phyloP scores from a whole-genome alignment of 2,329 filamentous ascomycete species.

The Blumeria hordei region DNA sequence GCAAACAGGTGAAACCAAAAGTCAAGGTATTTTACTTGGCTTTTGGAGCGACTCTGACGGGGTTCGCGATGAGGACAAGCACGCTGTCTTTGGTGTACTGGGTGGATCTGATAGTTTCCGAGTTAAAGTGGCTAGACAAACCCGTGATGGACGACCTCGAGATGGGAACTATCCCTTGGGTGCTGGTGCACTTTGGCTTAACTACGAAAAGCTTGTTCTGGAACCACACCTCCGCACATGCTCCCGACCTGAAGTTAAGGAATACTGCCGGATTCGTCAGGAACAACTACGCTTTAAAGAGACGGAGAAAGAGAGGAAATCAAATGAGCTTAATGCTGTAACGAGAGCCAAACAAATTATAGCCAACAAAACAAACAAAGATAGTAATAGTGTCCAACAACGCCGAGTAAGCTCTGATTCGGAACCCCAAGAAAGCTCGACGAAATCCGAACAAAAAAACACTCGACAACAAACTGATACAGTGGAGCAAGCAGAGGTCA shows the following conservation, averaged over 20 bases:
- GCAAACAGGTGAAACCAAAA: constrained; percentile 9
- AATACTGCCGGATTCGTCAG: constrained; percentile 37
- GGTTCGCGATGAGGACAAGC: constrained; percentile 23
- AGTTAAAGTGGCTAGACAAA: constrained; percentile 34
- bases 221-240: constrained; percentile 28
- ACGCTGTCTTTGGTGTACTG: constrained; percentile 37
- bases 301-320: constrained; percentile 20
- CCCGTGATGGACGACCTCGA: constrained; percentile 31
- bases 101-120: constrained; percentile 40
- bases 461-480: constrained; percentile 9
- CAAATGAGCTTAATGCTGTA: constrained; percentile 19
- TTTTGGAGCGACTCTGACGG: constrained; percentile 33
- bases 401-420: constrained; percentile 7
- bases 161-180: constrained; percentile 35
- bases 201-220: constrained; percentile 35
- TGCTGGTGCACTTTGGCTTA: constrained; percentile 36
- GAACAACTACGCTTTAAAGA: constrained; percentile 31
- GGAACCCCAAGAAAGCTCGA: constrained; percentile 10
- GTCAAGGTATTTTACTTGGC: constrained; percentile 22
- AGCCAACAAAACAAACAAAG: constrained; percentile 5
- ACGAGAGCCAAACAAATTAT: constrained; percentile 8
- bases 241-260: constrained; percentile 31
- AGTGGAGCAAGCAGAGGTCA: constrained; percentile 7
- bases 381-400: neutral
- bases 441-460: constrained; percentile 9